Conservation (phyloP, 2,329 filamentous ascomycete genomes). For the Calonectria ilicicola region DNA sequence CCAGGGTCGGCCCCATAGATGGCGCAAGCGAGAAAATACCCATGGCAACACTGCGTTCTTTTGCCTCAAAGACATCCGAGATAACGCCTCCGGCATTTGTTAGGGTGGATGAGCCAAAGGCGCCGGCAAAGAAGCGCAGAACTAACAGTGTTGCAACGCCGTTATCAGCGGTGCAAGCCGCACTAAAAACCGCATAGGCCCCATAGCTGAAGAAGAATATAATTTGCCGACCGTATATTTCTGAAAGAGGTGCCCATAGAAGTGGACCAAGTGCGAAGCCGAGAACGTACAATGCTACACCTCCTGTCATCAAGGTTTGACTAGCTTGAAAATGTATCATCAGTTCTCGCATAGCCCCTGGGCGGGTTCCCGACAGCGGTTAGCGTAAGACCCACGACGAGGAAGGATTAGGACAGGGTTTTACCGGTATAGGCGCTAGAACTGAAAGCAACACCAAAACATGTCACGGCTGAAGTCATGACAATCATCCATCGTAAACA, state of each 20-base stretch:
- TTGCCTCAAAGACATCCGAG: slow-evolving; percentile 71
- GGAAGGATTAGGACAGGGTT: not conserved
- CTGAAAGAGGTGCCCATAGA: slow-evolving; percentile 75
- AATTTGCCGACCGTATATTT: slow-evolving; percentile 71
- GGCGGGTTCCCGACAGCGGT: not conserved
- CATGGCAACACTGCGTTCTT: slow-evolving; percentile 68
- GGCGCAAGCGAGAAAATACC: slow-evolving; percentile 72
- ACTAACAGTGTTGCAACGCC: slow-evolving; percentile 71
- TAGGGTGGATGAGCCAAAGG: slow-evolving; percentile 72
- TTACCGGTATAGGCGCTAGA: slow-evolving; percentile 76
- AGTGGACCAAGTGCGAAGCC: slow-evolving; percentile 73
- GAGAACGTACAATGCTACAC: slow-evolving; percentile 73
- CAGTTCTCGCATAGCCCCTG: slow-evolving; percentile 58
- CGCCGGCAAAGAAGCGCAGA: slow-evolving; percentile 75
- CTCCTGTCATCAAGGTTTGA: slow-evolving; percentile 67
- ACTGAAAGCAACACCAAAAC: slow-evolving; percentile 76
- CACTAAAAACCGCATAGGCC: slow-evolving; percentile 71
- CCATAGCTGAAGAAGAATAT: slow-evolving; percentile 70
- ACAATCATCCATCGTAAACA: slow-evolving; percentile 75
- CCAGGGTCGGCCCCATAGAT: slow-evolving; percentile 70
- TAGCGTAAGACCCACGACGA: not conserved
- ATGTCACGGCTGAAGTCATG: slow-evolving; percentile 71
- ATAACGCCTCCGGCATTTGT: slow-evolving; percentile 74
- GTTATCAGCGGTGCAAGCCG: slow-evolving; percentile 67
- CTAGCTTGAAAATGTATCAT: slow-evolving; percentile 65